Conservation (phyloP, 345 rosid genomes). For the Aquilaria malaccensis region DNA sequence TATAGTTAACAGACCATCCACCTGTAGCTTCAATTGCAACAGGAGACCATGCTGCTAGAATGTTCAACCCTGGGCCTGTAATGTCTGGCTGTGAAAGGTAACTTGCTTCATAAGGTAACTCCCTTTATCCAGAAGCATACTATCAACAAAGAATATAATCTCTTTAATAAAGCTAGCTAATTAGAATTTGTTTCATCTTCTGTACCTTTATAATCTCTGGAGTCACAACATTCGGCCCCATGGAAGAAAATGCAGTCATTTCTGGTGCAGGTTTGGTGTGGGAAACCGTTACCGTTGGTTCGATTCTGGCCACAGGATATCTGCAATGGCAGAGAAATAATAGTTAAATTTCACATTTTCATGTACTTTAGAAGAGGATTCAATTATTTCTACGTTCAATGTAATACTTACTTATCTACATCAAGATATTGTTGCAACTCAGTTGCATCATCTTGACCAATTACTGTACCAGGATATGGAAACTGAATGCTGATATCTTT, state of each 20-base stretch:
- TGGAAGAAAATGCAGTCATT: slow-evolving; percentile 36
- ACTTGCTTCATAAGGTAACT: slow-evolving; percentile 3
- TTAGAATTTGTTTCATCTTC: too few species aligned
- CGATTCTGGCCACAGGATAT: slow-evolving; percentile 32
- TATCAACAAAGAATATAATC: too few species aligned
- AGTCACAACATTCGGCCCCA: slow-evolving; percentile 36
- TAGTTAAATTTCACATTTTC: too few species aligned
- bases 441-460: slow-evolving; percentile 32
- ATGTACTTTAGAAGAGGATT: too few species aligned
- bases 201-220: slow-evolving; percentile 41
- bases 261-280: slow-evolving; percentile 33
- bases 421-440: slow-evolving; percentile 31
- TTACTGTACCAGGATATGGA: slow-evolving; percentile 27
- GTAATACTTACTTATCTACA: slow-evolving; percentile 27
- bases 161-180: too few species aligned
- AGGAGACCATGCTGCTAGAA: slow-evolving; percentile 47
- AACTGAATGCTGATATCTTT: slow-evolving; percentile 36
- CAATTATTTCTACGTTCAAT: background rate
- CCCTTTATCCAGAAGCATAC: background rate
- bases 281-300: slow-evolving; percentile 24
- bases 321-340: slow-evolving; percentile 11
- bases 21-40: slow-evolving; percentile 22
- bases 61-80: slow-evolving; percentile 41
- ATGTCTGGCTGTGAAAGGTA: slow-evolving; percentile 32
- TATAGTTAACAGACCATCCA: slow-evolving; percentile 22